Base-by-base conservation (phyloP, 2,329 filamentous ascomycete species). In the Colletotrichum tanaceti region DNA sequence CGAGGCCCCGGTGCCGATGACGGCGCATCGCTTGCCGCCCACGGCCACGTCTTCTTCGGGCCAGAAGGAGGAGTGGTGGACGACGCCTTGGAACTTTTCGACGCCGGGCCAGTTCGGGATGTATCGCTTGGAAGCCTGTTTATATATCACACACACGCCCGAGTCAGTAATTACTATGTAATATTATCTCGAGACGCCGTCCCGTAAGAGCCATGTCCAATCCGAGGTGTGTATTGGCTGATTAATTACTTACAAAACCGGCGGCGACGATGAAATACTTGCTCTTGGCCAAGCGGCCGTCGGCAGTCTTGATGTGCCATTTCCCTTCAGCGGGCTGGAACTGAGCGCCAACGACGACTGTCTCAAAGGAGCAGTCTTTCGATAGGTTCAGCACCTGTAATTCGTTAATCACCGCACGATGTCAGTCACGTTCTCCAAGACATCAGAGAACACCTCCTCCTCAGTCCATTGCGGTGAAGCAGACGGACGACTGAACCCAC, bases 1-100 rank as follows among this genome's bases (percentile, higher is more conserved):
- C 0, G 87, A 87, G 0, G 89, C 86, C 1, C 89, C 89, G 0
- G 88, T 91, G 14, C 90, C 89, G 41, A 91, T 86, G 64, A 91
- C 84, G 18, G 85, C 89, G 58, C 87, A 84, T 20, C 84, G 82
- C 75, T 91, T 91, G 54, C 83, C 83, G 49, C 82, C 82, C 35
- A 89, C 82, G 59, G 86, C 81, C n/a, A 90, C 80, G 5, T 85
- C 80, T 4, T 83, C 78, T 9, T 87, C 81, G 1, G 88, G 87
- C 88, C 88, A 90, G 75, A 86, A 86, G 1, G 86, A 87, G 0
- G 86, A 86, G 74, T 90, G 88, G 72, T 88, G 83, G 14, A 89
- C 82, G 18, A 82, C 75, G 22, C 89, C 89, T 64, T 87, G 82
- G 81, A 89, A 91, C 35, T 80, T 83, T 22, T 87, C 82, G 70